Base-by-base conservation (phyloP, 129 eudicot species). In the Apium graveolens region DNA sequence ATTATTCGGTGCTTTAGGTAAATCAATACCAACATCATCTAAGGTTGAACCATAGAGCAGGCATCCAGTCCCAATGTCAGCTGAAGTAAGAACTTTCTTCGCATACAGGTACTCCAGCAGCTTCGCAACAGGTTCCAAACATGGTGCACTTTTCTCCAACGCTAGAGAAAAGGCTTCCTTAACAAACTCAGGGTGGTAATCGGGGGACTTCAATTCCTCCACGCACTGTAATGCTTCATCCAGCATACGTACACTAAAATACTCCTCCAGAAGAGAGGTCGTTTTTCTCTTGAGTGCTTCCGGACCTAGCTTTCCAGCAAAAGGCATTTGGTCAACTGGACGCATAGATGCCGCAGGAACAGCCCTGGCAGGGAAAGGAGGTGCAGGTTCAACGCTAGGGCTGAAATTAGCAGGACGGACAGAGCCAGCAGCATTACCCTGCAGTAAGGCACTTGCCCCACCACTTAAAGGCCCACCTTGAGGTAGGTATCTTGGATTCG, bases 221-320 rank as follows among this genome's bases (percentile, higher is more conserved):
- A 96, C 76, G 26, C 99, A 96, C 68, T 86, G 91, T 72, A 96
- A 79, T 0, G 96, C 99, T 83, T 96, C 99, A 49, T 92, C 99
- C 37, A 96, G 81, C 9, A 96, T 81, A 71, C 89, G 86, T 34
- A 96, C 85, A 70, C 84, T 90, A 68, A 96, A 96, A 80, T 96
- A 96, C 51, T 96, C 99, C 83, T 96, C 97, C 10, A 96, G 84
- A 17, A 96, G 89, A 26, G 99, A 86, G 29, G 69, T 24, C 10
- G 96, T 85, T 79, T 96, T 90, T 39, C 84, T 90, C 85, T 83
- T 87, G 2, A 96, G 89, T 44, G 82, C 93, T n/a, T 84, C 90
- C 0, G 83, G 78, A 53, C 77, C 92, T 51, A 38, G 55, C 65
- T 32, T 83, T 60, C 55, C 78, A 51, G 83, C 63, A 8, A 89